phyloP scores from a whole-genome alignment of 257 asterid species.

The Cruciata laevipes region DNA sequence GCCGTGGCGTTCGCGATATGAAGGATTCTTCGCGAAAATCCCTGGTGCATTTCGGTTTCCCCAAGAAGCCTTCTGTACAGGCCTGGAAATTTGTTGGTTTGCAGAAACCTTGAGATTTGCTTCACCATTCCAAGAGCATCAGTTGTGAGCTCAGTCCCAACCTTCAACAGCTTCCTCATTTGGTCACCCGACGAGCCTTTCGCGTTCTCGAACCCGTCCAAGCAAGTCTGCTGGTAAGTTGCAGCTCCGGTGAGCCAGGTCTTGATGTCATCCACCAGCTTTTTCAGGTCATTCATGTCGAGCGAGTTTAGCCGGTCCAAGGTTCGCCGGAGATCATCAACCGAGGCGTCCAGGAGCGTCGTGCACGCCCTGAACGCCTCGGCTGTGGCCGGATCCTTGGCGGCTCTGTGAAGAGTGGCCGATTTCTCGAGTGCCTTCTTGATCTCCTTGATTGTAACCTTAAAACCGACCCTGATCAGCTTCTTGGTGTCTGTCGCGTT shows the following conservation, averaged over 20 bases:
- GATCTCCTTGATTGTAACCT: constrained; percentile 34
- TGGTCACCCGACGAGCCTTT: constrained; percentile 46
- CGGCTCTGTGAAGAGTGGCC: constrained; percentile 28
- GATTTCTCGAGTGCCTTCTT: constrained; percentile 32
- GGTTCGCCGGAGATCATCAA: constrained; percentile 43
- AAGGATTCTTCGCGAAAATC: constrained; percentile 28
- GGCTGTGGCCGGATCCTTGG: constrained; percentile 36
- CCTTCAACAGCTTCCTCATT: constrained; percentile 36
- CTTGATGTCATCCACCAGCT: constrained; percentile 45
- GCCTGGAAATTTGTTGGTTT: constrained; percentile 24
- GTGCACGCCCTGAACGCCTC: constrained; percentile 51
- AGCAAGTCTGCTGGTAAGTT: constrained; percentile 54
- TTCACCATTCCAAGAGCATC: constrained; percentile 55
- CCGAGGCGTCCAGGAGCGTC: constrained; percentile 40
- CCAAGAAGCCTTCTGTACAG: constrained; percentile 26
- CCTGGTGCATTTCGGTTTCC: constrained; percentile 12
- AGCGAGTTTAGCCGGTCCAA: constrained; percentile 24
- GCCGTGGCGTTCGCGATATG: constrained; percentile 7
- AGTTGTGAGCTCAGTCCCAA: constrained; percentile 41
- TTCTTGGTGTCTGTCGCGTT: constrained; percentile 42
- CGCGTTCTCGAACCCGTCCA: constrained; percentile 55
- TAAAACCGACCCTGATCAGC: constrained; percentile 40
- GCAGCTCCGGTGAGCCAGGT: constrained; percentile 72
- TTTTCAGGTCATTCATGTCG: constrained; percentile 21
- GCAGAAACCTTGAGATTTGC: constrained; percentile 29